Base-by-base conservation (phyloP, 768 basidiomycete genomes). In the Agaricus bisporus region DNA sequence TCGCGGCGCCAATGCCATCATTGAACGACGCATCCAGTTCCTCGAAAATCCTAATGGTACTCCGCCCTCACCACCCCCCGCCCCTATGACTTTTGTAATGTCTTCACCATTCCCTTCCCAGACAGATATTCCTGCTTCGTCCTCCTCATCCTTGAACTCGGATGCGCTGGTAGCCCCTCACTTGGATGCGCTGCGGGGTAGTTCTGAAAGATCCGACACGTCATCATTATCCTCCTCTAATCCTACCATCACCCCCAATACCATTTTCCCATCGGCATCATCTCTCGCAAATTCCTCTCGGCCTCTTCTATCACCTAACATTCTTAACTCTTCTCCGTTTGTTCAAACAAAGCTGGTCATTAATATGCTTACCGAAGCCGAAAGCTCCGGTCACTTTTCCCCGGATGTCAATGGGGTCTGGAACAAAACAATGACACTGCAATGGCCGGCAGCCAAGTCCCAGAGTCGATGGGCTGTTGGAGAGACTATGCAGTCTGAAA, bases 381-480 rank as follows among this genome's bases (percentile, higher is more conserved):
- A 88, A 65, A 77, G 81, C n/a, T 73, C 76, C 0, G 81, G 80
- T 38, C 70, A 68, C 52, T 85, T 88, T 63, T 62, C 74, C 48
- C 75, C 71, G 51, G 82, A 86, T 60, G 62, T 73, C 1, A 68
- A 76, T 41, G 85, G 85, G 35, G 67, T 81, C 6, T 86, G 80
- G 80, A 75, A 67, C 37, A 83, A 84, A 63, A 85, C 78, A 1
- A 68, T 90, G 42, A 82, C 83, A 7, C 67, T 89, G 39, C 82
- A 85, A 59, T 88, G 88, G 85, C 86, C 88, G 12, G 76, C 79
- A 35, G 67, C 77, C 50, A 86, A 83, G 62, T 80, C 85, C 3
- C 77, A 77, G 54, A 82, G 78, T 61, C 81, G 86, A 17, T 92
- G 90, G 86, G 79, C 88, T 8, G 78, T 87, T 53, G 90, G 90